phyloP scores from a whole-genome alignment of 2,329 filamentous ascomycete genomes.

The Claviceps lovelessii region DNA sequence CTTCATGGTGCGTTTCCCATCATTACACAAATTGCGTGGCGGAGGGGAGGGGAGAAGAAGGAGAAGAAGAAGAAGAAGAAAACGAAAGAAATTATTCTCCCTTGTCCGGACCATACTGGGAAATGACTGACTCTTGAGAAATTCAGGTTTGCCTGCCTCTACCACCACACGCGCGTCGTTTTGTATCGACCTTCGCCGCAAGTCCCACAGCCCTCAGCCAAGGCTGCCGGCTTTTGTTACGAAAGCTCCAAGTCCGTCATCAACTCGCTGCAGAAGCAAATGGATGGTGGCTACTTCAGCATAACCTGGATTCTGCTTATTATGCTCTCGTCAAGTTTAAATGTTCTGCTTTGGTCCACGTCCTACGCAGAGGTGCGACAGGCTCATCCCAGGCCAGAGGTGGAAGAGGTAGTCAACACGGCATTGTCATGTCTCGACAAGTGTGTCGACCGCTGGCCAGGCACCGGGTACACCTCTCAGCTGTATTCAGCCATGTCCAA shows the following conservation, averaged over 20 bases:
- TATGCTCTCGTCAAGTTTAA: constrained; percentile 79
- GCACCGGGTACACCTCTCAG: constrained; percentile 68
- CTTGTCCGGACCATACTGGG: neutral
- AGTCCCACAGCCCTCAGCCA: constrained; percentile 65
- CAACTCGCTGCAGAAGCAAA: constrained; percentile 64
- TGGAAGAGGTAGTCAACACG: constrained; percentile 58
- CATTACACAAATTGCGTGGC: neutral
- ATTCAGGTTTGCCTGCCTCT: constrained; percentile 48
- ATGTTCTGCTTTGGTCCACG: constrained; percentile 80
- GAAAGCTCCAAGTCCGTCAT: constrained; percentile 74
- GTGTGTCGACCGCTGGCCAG: constrained; percentile 82
- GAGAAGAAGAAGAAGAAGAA: no score
- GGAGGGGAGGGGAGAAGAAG: no score
- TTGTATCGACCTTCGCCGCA: constrained; percentile 86
- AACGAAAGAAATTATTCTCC: neutral
- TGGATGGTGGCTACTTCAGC: constrained; percentile 61
- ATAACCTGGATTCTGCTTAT: constrained; percentile 90
- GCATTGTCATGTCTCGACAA: constrained; percentile 67
- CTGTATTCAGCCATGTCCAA: constrained; percentile 76
- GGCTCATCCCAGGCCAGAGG: constrained; percentile 56
- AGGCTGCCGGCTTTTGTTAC: constrained; percentile 71
- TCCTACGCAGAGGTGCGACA: constrained; percentile 74
- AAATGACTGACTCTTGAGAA: neutral
- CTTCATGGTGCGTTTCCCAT: constrained; percentile 50
- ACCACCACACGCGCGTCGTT: constrained; percentile 78